These are phyloP conservation scores for Cyberlindnera japonica DNA, from an alignment of 805 yeast genomes.

Conservation along the genomic window DNA sequence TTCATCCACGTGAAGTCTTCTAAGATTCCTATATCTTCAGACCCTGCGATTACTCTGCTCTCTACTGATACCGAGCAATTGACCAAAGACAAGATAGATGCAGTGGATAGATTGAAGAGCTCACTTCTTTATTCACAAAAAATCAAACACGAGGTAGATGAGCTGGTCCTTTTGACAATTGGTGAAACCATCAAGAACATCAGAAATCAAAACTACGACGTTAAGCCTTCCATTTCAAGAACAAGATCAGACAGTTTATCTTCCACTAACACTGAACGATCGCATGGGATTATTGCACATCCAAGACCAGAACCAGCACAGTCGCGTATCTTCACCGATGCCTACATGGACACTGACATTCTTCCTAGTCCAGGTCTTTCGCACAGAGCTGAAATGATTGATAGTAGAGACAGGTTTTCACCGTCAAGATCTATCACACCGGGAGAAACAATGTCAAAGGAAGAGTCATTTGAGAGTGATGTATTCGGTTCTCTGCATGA, in stretches of 20 bases:
- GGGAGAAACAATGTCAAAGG: slow-evolving; percentile 31
- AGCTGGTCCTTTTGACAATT: slow-evolving; percentile 58
- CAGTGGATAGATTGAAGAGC: slow-evolving; percentile 67
- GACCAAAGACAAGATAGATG: slow-evolving; percentile 62
- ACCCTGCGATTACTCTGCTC: slow-evolving; percentile 58
- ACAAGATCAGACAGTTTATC: slow-evolving; percentile 8
- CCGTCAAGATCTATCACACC: slow-evolving; percentile 44
- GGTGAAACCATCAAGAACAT: slow-evolving; percentile 56
- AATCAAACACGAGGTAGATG: slow-evolving; percentile 76
- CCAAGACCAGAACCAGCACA: slow-evolving; percentile 24
- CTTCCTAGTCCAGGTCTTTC: slow-evolving; percentile 33
- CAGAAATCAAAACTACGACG: slow-evolving; percentile 26
- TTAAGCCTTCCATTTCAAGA: slow-evolving; percentile 7
- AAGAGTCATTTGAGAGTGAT: slow-evolving; percentile 15
- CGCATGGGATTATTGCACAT: slow-evolving; percentile 15
- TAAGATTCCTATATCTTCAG: slow-evolving; percentile 50
- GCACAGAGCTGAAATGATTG: slow-evolving; percentile 9
- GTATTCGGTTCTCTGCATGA: slow-evolving; percentile 22
- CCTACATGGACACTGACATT: slow-evolving; percentile 39
- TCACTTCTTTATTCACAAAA: slow-evolving; percentile 71
- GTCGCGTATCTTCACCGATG: slow-evolving; percentile 35
- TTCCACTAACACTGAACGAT: slow-evolving; percentile 5
- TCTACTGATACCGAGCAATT: slow-evolving; percentile 63
- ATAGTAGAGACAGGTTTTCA: slow-evolving; percentile 20
- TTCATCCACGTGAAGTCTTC: slow-evolving; percentile 39